Evolutionary conservation across 331 rosid genomes (phyloP).

Genomic region (Quercus lobata): DNA sequence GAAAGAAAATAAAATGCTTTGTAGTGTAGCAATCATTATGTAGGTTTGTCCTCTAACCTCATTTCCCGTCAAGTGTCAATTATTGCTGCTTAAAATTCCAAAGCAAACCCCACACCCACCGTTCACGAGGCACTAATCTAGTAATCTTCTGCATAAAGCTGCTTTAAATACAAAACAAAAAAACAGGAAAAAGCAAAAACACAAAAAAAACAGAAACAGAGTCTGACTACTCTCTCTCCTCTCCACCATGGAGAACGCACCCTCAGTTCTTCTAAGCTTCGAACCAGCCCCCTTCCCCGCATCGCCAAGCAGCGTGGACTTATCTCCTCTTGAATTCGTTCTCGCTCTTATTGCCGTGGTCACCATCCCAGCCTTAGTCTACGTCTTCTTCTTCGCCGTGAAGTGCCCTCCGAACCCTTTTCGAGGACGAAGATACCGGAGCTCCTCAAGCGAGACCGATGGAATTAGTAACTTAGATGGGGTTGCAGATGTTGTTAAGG

Average conservation of each 20-base stretch:
- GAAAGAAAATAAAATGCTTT: neutral
- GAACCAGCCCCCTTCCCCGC: constrained; percentile 40
- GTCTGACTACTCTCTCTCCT: neutral
- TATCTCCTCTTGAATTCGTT: constrained; percentile 79
- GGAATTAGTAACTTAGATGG: neutral
- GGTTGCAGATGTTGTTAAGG: constrained; percentile 35
- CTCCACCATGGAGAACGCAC: constrained; percentile 25
- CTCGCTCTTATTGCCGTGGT: constrained; percentile 68
- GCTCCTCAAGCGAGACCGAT: constrained; percentile 22
- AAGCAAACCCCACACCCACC: neutral
- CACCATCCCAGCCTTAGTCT: constrained; percentile 72
- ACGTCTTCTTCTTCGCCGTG: constrained; percentile 69
- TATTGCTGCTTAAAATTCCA: constrained; percentile 11
- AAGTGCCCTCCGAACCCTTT: constrained; percentile 45
- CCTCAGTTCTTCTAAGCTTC: constrained; percentile 11
- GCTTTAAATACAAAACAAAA: neutral
- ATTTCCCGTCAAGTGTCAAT: constrained; percentile 14
- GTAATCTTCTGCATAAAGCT: neutral
- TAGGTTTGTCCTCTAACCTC: neutral
- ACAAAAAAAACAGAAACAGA: neutral
- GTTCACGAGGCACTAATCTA: no score
- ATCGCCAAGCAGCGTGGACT: constrained; percentile 43
- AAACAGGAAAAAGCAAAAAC: neutral
- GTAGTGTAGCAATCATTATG: neutral
- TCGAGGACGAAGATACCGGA: constrained; percentile 19